A percentile compares a stretch with the other conserved stretches of the same genome.
phyloP scores from a whole-genome alignment of 73 alveolate genomes.

The Symbiodinium natans region DNA sequence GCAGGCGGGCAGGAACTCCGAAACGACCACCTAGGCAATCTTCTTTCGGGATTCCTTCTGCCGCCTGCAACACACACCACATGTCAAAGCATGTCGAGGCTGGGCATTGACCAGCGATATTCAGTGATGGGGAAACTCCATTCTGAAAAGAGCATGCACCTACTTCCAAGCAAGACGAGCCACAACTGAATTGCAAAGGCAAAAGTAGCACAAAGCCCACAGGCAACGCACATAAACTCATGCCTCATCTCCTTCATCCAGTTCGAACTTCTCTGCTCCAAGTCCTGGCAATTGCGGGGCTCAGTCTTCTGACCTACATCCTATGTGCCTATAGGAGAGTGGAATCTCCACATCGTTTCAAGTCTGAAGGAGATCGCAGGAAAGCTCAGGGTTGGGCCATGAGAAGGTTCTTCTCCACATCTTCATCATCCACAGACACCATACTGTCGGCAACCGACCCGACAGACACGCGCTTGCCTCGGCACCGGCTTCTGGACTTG shows the following conservation, averaged over 20 bases:
- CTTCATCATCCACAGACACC: conserved; percentile 7
- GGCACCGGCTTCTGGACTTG: neutral
- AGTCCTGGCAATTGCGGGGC: neutral
- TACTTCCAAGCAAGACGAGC: no score
- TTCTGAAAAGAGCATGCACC: no score
- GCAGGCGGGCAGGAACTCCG: no score
- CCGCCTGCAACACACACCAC: neutral
- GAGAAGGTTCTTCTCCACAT: neutral
- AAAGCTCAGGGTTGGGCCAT: neutral
- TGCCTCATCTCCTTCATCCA: conserved; percentile 37
- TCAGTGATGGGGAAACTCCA: no score
- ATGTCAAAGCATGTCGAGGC: neutral
- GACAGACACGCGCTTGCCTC: neutral
- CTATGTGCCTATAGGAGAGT: no score
- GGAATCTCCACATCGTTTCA: neutral
- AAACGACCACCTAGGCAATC: conserved; percentile 1
- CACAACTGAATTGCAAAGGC: no score
- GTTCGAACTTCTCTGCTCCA: conserved; percentile 22
- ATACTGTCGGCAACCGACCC: neutral
- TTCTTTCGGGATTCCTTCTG: neutral
- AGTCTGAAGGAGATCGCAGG: neutral
- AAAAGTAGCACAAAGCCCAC: no score
- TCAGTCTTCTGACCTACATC: neutral
- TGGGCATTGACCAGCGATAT: no score
- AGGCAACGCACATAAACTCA: neutral